Evolutionary conservation across 768 basidiomycete genomes (phyloP), one percentile per base, ranked within the genome.

Genomic region (Tylopilus subfusipes): DNA sequence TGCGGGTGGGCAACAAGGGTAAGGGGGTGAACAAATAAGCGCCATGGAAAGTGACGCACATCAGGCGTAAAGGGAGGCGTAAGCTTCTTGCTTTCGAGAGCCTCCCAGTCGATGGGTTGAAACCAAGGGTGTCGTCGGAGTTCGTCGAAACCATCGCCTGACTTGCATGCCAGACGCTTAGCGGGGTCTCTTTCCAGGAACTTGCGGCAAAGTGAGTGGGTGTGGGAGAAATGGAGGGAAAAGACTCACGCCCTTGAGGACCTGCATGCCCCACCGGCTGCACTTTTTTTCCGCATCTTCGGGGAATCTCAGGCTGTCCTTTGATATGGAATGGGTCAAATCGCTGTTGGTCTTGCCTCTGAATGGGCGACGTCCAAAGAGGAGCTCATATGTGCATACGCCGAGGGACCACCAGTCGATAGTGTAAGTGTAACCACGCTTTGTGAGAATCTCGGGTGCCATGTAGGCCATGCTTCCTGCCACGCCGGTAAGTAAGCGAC

Each of bases 381-480:
- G 80, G 22, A 98, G 81, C 65, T 98, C 94, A 67, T 90, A 96
- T 45, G 89, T 86, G 70, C 93, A 90, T 51, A 98, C 90, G 18
- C 94, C 94, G 0, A 98, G 82, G 19, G 93, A 95, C 94, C 94
- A 98, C 90, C 93, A 97, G 70, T 98, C 94, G 61, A 97, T 92
- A 31, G 86, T 85, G 64, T 86, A 93, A 4, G 92, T 93, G 72
- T 99, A 99, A 16, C 96, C 96, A 56, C 90, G 85, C 71, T 97
- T 97, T 42, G 84, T 78, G 39, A 99, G 76, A 43, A 99, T 96
- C 68, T 89, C 86, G 3, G 87, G 88, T 39, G 88, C 95, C 96
- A 99, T 99, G 70, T 99, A 99, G 3, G 96, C 96, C 95, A 98
- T 96, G 48, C 93, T 96, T 10, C 96, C 96, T 22, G 96, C 96